Percentiles rank a stretch among this genome's conserved stretches.
phyloP scores from a whole-genome alignment of 2,329 filamentous ascomycete species.

The Bipolaris gigantea region DNA sequence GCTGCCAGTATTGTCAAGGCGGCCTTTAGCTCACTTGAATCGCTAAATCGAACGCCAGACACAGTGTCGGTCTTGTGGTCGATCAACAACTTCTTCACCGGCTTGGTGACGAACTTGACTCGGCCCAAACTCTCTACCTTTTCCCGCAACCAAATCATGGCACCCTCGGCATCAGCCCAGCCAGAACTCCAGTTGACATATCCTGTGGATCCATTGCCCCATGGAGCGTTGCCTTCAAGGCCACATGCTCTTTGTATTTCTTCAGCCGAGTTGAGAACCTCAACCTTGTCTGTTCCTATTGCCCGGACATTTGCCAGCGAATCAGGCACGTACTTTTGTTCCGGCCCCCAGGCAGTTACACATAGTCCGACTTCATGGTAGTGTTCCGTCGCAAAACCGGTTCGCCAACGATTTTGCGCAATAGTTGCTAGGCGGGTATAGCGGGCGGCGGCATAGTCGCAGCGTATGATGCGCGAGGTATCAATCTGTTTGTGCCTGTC shows the following conservation, averaged over 20 bases:
- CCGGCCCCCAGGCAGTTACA: constrained; percentile 59
- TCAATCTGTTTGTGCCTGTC: constrained; percentile 49
- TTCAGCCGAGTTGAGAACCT: constrained; percentile 42
- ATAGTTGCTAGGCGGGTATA: constrained; percentile 74
- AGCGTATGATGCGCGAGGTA: constrained; percentile 63
- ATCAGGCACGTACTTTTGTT: constrained; percentile 46
- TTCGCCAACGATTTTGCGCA: constrained; percentile 71
- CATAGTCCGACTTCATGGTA: constrained; percentile 73
- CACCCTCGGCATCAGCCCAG: constrained; percentile 77
- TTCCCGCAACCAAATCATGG: constrained; percentile 65
- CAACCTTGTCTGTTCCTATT: constrained; percentile 45
- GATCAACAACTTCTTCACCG: constrained; percentile 52
- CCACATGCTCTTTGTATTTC: constrained; percentile 48
- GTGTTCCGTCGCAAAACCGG: constrained; percentile 63
- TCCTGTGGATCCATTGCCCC: constrained; percentile 59
- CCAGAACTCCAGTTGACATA: constrained; percentile 76
- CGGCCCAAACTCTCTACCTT: constrained; percentile 59
- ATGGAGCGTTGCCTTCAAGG: constrained; percentile 45
- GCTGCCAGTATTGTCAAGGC: constrained; percentile 79
- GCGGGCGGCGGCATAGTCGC: constrained; percentile 78
- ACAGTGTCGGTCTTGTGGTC: constrained; percentile 42
- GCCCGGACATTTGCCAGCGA: constrained; percentile 42
- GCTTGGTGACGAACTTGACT: constrained; percentile 53
- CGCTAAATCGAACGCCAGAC: constrained; percentile 61
- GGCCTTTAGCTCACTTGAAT: constrained; percentile 58